These are phyloP conservation scores for Cicer chorassanicum DNA, from an alignment of 306 rosid species.

Conservation along the genomic window DNA sequence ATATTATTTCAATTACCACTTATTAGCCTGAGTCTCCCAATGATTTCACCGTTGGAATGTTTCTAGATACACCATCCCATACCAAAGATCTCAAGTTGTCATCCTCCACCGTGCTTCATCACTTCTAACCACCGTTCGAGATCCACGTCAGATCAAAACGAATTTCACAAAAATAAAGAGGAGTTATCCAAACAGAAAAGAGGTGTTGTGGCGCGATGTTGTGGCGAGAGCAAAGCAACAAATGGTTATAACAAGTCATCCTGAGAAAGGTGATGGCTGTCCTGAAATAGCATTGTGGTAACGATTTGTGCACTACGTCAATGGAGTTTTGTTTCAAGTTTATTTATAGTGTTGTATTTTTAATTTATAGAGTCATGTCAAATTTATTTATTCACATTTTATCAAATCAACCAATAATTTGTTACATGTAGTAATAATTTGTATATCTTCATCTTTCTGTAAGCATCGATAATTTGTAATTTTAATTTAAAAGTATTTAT, in stretches of 20 bases:
- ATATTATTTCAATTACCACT: too few species aligned
- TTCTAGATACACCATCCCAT: too few species aligned
- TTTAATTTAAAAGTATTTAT: not conserved
- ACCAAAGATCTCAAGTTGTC: too few species aligned
- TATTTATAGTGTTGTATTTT: not conserved
- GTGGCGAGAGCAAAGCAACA: not conserved
- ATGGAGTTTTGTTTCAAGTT: not conserved
- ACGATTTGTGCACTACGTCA: not conserved
- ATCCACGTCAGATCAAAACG: not conserved
- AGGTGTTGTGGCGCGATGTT: not conserved
- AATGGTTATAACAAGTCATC: not conserved
- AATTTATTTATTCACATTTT: not conserved
- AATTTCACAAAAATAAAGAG: not conserved
- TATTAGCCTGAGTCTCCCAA: too few species aligned
- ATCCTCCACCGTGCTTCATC: too few species aligned
- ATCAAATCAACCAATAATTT: not conserved
- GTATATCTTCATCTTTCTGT: not conserved
- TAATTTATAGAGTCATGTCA: not conserved
- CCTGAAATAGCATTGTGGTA: not conserved
- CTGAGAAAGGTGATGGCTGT: not conserved
- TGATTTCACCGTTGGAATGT: too few species aligned
- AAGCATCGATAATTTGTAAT: not conserved
- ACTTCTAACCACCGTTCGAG: too few species aligned
- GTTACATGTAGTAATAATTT: too few species aligned
- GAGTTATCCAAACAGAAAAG: not conserved